Percentiles rank a stretch among this genome's conserved stretches.
Conservation (phyloP, 257 asterid species). For the Scutellaria baicalensis region DNA sequence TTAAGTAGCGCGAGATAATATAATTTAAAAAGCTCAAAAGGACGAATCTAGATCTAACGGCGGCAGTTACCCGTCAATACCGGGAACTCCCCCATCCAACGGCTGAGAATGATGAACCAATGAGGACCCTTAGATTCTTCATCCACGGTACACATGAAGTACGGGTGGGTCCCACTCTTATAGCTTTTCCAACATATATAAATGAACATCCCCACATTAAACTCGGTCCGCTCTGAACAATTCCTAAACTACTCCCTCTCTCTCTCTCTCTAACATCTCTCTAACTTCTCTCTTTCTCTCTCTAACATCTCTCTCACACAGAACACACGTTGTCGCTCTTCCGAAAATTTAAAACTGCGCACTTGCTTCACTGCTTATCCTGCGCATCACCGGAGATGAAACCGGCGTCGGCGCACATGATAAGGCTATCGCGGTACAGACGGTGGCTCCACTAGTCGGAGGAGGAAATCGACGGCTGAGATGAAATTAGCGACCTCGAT, state of each 20-base stretch:
- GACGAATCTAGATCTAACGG: slow-evolving; percentile 45
- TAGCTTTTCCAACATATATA: slow-evolving; percentile 28
- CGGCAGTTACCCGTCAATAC: slow-evolving; percentile 22
- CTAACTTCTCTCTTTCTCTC: slow-evolving; percentile 14
- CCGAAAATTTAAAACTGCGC: slow-evolving; percentile 21
- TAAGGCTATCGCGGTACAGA: slow-evolving; percentile 49
- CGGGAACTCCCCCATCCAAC: slow-evolving; percentile 37
- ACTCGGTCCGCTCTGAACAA: slow-evolving; percentile 38
- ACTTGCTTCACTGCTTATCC: slow-evolving; percentile 16
- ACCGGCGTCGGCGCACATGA: slow-evolving; percentile 43
- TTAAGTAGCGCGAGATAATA: slow-evolving; percentile 9
- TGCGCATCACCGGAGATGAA: slow-evolving; percentile 54
- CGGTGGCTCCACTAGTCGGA: slow-evolving; percentile 19
- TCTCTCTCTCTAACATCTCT: slow-evolving; percentile 4
- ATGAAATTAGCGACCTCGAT: slow-evolving; percentile 9
- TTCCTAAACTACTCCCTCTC: slow-evolving; percentile 20
- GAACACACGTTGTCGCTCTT: slow-evolving; percentile 9
- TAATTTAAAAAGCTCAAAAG: slow-evolving; percentile 6
- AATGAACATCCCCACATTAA: slow-evolving; percentile 16
- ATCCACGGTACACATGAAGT: slow-evolving; percentile 33
- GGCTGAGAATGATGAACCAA: slow-evolving; percentile 4
- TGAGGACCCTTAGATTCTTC: slow-evolving; percentile 16
- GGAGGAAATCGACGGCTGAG: slow-evolving; percentile 12
- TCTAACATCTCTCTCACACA: slow-evolving; percentile 12
- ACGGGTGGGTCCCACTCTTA: slow-evolving; percentile 30